Evolutionary conservation across 2,329 filamentous ascomycete species (phyloP), one percentile per base, ranked within the genome.

Genomic region (Cladosporium sp.): DNA sequence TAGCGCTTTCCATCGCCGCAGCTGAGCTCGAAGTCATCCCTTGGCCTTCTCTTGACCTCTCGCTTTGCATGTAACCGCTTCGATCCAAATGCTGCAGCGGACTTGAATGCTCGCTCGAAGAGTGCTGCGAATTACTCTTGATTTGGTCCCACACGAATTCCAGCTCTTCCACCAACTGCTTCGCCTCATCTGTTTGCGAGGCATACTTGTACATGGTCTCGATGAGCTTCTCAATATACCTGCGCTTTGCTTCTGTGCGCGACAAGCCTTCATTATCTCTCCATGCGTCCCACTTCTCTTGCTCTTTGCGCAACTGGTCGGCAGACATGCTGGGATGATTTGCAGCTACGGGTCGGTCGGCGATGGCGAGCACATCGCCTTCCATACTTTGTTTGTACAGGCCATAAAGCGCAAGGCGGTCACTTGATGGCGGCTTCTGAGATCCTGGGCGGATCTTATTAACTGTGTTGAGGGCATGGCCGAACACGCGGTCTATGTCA

Each of bases 91-190:
- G 62, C 61, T 66, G 63, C 51, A 70, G 38, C 25, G 70, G 70
- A 40, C 63, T 66, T 9, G 66, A 69, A 22, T 66, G 62, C 43
- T 72, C 70, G 43, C 60, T 61, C 36, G 66, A 68, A 22, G 64
- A 67, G 52, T 68, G 67, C 54, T 71, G 68, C 17, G 66, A 69
- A 51, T 74, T 97, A 66, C 88, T 88, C 74, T 94, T 96, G 67
- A 99, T 93, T 73, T 97, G 94, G 67, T 97, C 92, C 94, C 94
- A 99, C 39, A 99, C 93, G 69, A 97, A 99, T 75, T 99, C 94
- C n/a, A 99, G 84, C 74, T 99, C 94, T 9, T 87, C 82, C 38
- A 97, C 92, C 39, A 99, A 82, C 74, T 96, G 92, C 60, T 88
- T 84, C 7, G 91, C 91, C 72, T 96, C 92, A 51, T 87, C 83